phyloP scores from a whole-genome alignment of 805 yeast genomes.

The Metschnikowia lunata region DNA sequence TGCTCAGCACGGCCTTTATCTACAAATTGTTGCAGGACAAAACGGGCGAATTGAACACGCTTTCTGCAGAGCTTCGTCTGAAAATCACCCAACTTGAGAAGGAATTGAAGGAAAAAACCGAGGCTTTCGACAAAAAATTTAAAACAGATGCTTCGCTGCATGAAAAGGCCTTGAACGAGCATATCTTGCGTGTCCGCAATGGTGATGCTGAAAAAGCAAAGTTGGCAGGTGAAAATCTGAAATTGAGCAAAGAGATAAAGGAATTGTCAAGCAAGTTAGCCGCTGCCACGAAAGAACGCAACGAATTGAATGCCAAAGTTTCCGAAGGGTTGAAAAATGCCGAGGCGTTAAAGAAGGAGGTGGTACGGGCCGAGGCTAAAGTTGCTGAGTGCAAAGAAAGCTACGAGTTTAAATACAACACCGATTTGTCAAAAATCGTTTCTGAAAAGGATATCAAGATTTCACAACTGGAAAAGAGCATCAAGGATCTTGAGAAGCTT shows the following conservation, averaged over 20 bases:
- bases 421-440: constrained; percentile 21
- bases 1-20: constrained; percentile 7
- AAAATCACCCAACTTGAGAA: constrained; percentile 4
- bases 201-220: constrained; percentile 3
- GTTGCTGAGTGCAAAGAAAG: constrained; percentile 13
- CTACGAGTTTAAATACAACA: constrained; percentile 23
- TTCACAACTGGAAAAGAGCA: constrained; percentile 1
- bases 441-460: constrained; percentile 20
- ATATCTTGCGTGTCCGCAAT: background rate
- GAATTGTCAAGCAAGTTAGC: constrained; percentile 1
- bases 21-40: constrained; percentile 9
- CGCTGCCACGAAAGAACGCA: constrained; percentile 1
- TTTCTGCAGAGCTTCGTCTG: constrained; percentile 2
- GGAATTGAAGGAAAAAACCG: constrained; percentile 6
- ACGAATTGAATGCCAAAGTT: background rate
- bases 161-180: constrained; percentile 1
- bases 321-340: constrained; percentile 1
- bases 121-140: constrained; percentile 2
- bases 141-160: background rate
- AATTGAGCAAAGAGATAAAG: constrained; percentile 3
- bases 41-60: constrained; percentile 2
- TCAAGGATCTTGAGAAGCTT: constrained; percentile 1
- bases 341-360: constrained; percentile 5
- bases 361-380: constrained; percentile 4
- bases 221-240: constrained; percentile 1